Evolutionary conservation across 495 filamentous ascomycete species (phyloP), one percentile per base, ranked within the genome.

Genomic region (Echria macrotheca): DNA sequence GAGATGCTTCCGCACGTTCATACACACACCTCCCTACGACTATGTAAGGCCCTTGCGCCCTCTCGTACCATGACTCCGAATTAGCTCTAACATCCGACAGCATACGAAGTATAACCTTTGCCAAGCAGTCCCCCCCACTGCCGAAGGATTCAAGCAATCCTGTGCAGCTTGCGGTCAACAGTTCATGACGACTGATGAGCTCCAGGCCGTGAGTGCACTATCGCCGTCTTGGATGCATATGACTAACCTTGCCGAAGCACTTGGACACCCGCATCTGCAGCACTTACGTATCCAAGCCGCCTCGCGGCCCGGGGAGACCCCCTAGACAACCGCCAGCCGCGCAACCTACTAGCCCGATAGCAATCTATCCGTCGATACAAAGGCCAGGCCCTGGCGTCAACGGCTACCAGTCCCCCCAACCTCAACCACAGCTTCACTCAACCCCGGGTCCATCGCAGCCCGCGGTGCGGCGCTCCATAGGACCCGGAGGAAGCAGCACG

Each of bases 81-180:
- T 12, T 9, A 10, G 24, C 15, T 7, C 26, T 35, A 15, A 35
- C 26, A 26, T 0, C 15, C 10, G 26, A 25, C 49, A 75, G 71
- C 72, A 76, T 35, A 54, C 56, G 9, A 57, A 56, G 28, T 65
- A 66, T 29, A 57, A 65, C 21, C 56, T 71, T 3, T 76, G 72
- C 54, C 60, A 53, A 4, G 58, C 57, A 43, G 22, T 52, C 3
- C 60, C 64, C 1, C 65, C 65, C 4, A 57, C 38, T 1, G 35
- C 38, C 1, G 50, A 62, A 7, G 58, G 67, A 2, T 69, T 64
- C 44, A 49, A 51, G 15, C 61, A 60, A 22, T 54, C 58, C 3
- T 76, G 72, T 29, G 47, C 50, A 1, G 38, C 67, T 14, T 76
- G 72, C 33, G 72, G 71, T 15, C 59, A 67, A 19, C 63, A 63